Conservation (phyloP, 495 filamentous ascomycete species). For the Lasiosphaeriaceae sp. region DNA sequence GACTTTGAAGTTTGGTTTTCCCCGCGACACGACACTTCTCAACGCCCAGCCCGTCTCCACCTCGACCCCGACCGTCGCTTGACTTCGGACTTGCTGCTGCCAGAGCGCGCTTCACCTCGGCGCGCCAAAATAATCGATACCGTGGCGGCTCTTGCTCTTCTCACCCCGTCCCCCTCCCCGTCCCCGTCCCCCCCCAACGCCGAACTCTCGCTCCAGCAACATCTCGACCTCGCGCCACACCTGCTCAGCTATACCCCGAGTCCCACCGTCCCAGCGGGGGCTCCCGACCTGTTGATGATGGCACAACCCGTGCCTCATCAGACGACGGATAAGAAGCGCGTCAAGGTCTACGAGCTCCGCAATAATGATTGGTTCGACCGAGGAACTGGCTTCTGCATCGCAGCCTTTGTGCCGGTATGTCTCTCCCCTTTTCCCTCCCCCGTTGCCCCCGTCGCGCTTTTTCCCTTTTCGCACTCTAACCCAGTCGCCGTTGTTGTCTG, state of each 20-base stretch:
- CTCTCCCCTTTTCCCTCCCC: neutral
- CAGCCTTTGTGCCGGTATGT: slow-evolving; percentile 72
- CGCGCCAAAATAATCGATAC: slow-evolving; percentile 31
- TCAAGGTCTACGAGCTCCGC: slow-evolving; percentile 97
- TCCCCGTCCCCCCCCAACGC: too few species aligned
- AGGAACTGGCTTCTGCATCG: slow-evolving; percentile 92
- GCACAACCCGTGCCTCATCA: slow-evolving; percentile 80
- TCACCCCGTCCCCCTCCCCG: slow-evolving; percentile 39
- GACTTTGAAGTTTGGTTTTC: neutral
- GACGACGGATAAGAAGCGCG: slow-evolving; percentile 87
- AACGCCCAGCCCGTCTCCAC: neutral
- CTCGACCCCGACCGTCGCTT: slow-evolving; percentile 3
- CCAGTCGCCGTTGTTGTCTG: neutral
- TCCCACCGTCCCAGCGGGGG: slow-evolving; percentile 32
- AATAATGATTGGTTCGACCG: slow-evolving; percentile 99
- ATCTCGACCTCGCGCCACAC: slow-evolving; percentile 39
- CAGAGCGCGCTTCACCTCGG: slow-evolving; percentile 23
- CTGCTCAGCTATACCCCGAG: slow-evolving; percentile 28
- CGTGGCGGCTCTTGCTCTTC: slow-evolving; percentile 46
- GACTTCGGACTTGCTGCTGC: slow-evolving; percentile 2
- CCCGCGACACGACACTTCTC: neutral
- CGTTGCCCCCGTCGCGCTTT: neutral
- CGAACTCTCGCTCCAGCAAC: slow-evolving; percentile 42
- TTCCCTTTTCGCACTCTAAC: neutral
- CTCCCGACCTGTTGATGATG: slow-evolving; percentile 60